Conservation (phyloP, 768 basidiomycete species). For the Stropharia rugosoannulata region DNA sequence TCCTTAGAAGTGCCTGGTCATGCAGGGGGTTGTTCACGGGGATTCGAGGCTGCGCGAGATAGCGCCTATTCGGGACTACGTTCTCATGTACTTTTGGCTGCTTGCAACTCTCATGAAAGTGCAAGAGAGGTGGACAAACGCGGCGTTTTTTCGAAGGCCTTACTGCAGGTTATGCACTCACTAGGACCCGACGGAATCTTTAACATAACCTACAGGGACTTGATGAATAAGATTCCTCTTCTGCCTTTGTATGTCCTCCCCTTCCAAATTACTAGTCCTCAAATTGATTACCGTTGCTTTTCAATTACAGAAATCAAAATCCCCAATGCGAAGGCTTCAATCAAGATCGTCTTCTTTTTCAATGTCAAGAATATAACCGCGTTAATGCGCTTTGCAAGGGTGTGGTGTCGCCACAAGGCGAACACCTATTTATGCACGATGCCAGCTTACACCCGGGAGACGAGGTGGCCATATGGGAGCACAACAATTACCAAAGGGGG, state of each 20-base stretch:
- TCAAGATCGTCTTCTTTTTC: slow-evolving; percentile 10
- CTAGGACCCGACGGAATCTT: not conserved
- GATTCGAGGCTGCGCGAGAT: not conserved
- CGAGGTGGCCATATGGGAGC: no score
- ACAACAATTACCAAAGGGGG: no score
- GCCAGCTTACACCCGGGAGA: no score
- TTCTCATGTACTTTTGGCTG: slow-evolving; percentile 11
- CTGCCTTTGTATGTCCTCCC: not conserved
- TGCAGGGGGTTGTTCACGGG: not conserved
- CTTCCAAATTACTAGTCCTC: not conserved
- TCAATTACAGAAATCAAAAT: slow-evolving; percentile 9
- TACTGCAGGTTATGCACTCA: not conserved
- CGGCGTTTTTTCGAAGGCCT: slow-evolving; percentile 8
- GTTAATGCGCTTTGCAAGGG: not conserved
- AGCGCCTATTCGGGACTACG: not conserved
- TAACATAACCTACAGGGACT: slow-evolving; percentile 3
- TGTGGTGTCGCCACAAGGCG: not conserved
- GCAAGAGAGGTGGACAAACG: slow-evolving; percentile 7
- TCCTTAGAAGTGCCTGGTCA: not conserved
- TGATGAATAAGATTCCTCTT: not conserved
- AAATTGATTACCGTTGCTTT: not conserved
- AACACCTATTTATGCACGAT: not conserved
- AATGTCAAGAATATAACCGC: not conserved
- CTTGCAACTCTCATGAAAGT: slow-evolving; percentile 6
- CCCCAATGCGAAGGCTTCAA: slow-evolving; percentile 19